Evolutionary conservation across 352 stramenopile species (phyloP).

Genomic region (Phytopythium oedochilum): DNA sequence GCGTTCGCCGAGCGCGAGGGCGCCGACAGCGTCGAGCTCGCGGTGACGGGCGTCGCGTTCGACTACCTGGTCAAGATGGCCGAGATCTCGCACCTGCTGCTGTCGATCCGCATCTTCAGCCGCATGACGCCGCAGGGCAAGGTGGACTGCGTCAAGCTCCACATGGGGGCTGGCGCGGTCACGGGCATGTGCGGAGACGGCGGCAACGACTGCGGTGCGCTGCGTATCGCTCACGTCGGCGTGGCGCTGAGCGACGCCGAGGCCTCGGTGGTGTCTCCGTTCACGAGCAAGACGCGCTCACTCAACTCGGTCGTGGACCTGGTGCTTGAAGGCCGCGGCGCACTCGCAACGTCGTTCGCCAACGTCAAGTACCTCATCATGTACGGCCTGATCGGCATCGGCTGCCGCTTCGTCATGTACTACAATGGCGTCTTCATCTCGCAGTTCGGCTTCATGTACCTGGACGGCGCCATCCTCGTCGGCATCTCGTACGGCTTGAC

Average conservation of each 20-base stretch:
- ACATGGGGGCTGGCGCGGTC: slow-evolving; percentile 35
- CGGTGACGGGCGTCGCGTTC: slow-evolving; percentile 36
- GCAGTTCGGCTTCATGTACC: slow-evolving; percentile 63
- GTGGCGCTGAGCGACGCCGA: slow-evolving; percentile 76
- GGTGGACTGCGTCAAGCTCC: slow-evolving; percentile 27
- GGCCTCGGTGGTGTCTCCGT: slow-evolving; percentile 76
- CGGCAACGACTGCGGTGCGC: slow-evolving; percentile 77
- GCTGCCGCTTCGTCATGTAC: slow-evolving; percentile 55
- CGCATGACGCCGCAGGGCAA: slow-evolving; percentile 47
- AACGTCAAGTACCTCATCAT: slow-evolving; percentile 87
- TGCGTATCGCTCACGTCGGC: slow-evolving; percentile 73
- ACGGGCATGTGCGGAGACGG: slow-evolving; percentile 55
- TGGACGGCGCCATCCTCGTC: slow-evolving; percentile 57
- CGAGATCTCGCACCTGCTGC: slow-evolving; percentile 16
- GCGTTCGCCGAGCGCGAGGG: slow-evolving; percentile 9
- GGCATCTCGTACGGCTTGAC: slow-evolving; percentile 63
- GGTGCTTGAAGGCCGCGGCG: slow-evolving; percentile 74
- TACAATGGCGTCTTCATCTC: slow-evolving; percentile 63
- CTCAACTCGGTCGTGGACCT: slow-evolving; percentile 78
- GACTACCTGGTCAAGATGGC: slow-evolving; percentile 14
- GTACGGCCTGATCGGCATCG: slow-evolving; percentile 74
- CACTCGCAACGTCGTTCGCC: slow-evolving; percentile 72
- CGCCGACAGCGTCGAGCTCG: slow-evolving; percentile 23
- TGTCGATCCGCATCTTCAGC: slow-evolving; percentile 42
- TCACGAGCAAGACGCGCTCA: slow-evolving; percentile 77